phyloP scores from a whole-genome alignment of 2,329 filamentous ascomycete species.

The Thelonectria discophora region DNA sequence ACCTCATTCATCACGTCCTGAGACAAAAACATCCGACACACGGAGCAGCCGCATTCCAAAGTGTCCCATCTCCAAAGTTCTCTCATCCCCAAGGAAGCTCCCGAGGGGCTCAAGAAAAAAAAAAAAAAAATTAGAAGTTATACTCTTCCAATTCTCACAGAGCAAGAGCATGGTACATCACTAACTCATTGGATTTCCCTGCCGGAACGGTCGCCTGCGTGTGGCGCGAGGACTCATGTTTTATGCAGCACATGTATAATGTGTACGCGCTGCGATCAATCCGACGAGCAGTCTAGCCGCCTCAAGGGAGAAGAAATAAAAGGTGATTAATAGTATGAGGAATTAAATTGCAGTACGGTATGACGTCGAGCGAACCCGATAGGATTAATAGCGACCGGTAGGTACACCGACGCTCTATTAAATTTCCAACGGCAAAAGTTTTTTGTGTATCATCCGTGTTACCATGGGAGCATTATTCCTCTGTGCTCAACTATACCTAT shows the following conservation, averaged over 20 bases:
- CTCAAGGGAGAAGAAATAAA: conserved; percentile 1
- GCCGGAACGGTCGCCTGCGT: background rate
- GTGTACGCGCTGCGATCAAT: background rate
- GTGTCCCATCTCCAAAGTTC: background rate
- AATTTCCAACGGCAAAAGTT: no score
- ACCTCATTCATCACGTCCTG: background rate
- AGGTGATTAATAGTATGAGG: background rate
- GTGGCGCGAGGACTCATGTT: background rate
- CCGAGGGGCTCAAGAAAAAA: background rate
- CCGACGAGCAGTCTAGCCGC: conserved; percentile 11
- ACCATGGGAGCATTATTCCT: background rate
- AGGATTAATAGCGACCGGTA: no score
- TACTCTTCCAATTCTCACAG: no score
- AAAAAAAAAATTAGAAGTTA: no score
- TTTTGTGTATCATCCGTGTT: background rate
- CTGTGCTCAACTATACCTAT: background rate
- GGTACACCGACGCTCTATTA: no score
- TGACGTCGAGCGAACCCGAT: background rate
- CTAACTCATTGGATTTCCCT: background rate
- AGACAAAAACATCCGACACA: background rate
- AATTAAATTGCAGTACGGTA: background rate
- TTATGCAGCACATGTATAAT: background rate
- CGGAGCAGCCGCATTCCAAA: background rate
- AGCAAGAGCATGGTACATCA: no score
- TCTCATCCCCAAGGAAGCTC: background rate